A percentile compares a stretch with the other conserved stretches of the same genome.
These are phyloP conservation scores for Trichophyton rubrum DNA, from an alignment of 2,329 filamentous ascomycete species.

Conservation along the genomic window DNA sequence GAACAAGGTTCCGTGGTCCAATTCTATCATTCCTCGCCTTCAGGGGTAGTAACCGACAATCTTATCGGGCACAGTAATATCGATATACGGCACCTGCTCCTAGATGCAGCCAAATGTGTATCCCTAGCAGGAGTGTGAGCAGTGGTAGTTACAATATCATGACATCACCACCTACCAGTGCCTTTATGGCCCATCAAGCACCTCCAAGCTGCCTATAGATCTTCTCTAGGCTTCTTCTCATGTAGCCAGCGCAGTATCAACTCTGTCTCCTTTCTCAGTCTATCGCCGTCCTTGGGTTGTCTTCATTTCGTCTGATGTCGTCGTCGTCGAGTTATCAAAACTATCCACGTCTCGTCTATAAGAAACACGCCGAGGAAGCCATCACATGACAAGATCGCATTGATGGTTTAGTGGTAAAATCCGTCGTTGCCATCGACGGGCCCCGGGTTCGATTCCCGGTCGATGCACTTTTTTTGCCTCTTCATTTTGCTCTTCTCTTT, in stretches of 20 bases:
- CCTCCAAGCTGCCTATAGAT: no score
- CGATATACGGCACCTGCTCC: not conserved
- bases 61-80: not conserved
- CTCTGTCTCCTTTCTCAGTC: not conserved
- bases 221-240: no score
- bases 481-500: not conserved
- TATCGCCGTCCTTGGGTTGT: not conserved
- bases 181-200: no score
- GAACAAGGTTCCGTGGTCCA: not conserved
- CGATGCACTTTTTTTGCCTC: conserved; percentile 18
- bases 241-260: no score
- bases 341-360: not conserved
- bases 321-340: no score
- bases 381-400: conserved; percentile 6
- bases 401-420: conserved; percentile 44
- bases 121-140: not conserved
- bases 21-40: not conserved
- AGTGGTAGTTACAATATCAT: no score
- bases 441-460: conserved; percentile 23
- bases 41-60: not conserved
- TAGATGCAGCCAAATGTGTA: not conserved
- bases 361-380: not conserved
- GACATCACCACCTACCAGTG: no score
- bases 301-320: no score
- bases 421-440: conserved; percentile 44